Conservation (phyloP, 228 moss, liverwort and hornwort species). For the Sphagnum magellanicum region DNA sequence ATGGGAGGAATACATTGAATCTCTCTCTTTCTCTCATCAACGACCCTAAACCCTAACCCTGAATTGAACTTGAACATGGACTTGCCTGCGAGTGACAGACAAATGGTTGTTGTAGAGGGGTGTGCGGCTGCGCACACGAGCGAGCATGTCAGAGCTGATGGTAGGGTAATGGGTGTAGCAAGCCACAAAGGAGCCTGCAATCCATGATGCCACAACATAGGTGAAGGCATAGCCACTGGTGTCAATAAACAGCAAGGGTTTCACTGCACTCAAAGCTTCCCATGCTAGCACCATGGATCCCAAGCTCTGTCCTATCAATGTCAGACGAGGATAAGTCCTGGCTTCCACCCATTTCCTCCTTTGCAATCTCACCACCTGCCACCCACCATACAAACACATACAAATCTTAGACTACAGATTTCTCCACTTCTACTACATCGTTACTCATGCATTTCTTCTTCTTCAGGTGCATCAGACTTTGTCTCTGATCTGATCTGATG, state of each 20-base stretch:
- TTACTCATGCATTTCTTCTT: no score
- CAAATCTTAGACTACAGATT: no score
- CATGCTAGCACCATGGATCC: slow-evolving; percentile 85
- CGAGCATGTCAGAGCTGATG: slow-evolving; percentile 92
- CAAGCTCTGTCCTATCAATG: slow-evolving; percentile 85
- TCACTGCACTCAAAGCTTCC: slow-evolving; percentile 74
- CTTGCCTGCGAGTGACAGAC: slow-evolving; percentile 59
- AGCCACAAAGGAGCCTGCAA: slow-evolving; percentile 69
- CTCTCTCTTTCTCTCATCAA: background rate
- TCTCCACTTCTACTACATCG: no score
- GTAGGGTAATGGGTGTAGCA: slow-evolving; percentile 99
- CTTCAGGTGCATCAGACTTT: no score
- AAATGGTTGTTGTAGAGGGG: slow-evolving; percentile 72
- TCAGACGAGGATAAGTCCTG: slow-evolving; percentile 64
- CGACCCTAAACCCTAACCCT: background rate
- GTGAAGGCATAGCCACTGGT: slow-evolving; percentile 93
- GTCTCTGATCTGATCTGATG: no score
- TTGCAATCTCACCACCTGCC: slow-evolving; percentile 66
- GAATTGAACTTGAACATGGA: background rate
- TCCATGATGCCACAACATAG: slow-evolving; percentile 74
- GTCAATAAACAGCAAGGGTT: slow-evolving; percentile 76
- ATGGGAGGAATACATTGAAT: background rate
- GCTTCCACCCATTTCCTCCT: slow-evolving; percentile 81
- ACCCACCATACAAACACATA: background rate
- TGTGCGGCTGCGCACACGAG: slow-evolving; percentile 55